Conservation (phyloP, 2,329 filamentous ascomycete species). For the Colletotrichum sp. region DNA sequence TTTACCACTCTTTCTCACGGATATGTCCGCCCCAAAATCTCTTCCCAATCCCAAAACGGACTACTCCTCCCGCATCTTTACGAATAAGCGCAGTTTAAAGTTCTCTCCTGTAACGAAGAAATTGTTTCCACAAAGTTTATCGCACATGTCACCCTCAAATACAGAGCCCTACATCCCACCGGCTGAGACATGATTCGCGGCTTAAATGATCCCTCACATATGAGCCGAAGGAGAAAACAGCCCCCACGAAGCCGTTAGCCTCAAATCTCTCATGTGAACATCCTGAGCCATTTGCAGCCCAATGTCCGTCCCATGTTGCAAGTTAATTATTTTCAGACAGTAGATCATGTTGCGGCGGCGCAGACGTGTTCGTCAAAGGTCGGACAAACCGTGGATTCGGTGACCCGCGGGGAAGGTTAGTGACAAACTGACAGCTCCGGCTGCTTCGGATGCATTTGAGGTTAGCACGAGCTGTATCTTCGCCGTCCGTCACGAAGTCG, state of each 20-base stretch:
- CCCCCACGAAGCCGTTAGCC: not conserved
- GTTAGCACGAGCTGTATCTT: not conserved
- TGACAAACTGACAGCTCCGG: not conserved
- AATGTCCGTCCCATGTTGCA: not conserved
- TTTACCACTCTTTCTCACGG: not conserved
- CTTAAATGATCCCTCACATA: not conserved
- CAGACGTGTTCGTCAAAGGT: not conserved
- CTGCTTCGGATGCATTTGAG: not conserved
- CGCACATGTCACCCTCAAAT: not conserved
- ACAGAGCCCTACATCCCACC: not conserved
- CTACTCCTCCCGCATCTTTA: not conserved
- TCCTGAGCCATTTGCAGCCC: not conserved
- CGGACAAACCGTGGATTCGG: not conserved
- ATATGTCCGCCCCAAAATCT: not conserved
- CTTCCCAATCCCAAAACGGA: not conserved
- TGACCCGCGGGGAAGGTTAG: not conserved
- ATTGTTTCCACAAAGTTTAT: not conserved
- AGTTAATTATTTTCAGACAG: not conserved
- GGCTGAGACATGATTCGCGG: not conserved
- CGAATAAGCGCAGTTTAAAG: not conserved
- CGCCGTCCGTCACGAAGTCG: not conserved
- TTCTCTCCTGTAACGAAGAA: conserved; percentile 6
- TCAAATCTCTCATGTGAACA: not conserved
- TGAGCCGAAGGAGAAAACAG: not conserved
- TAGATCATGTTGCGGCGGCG: not conserved